Base-by-base conservation (phyloP, 2,329 filamentous ascomycete genomes). In the Chaetomium sp. region DNA sequence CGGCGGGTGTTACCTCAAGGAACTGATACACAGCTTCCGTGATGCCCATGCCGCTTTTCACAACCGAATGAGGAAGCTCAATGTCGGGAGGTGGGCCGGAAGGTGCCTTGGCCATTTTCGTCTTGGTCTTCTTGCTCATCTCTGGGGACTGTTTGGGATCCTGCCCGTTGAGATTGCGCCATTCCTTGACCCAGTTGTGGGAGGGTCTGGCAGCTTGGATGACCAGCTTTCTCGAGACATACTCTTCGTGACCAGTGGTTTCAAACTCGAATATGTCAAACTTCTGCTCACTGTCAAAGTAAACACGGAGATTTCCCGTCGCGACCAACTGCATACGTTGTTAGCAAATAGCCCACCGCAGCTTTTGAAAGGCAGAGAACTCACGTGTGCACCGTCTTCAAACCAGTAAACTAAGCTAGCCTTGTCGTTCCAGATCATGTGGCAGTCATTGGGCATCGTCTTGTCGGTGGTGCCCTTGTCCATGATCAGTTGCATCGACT, bases 331-430 rank as follows among this genome's bases (percentile, higher is more conserved):
- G 60, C 37, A n/a, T 10, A 8, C 46, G 11, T 57, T 56, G 63
- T 74, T 54, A 75, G 67, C 47, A 5, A 2, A 6, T 34, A 8
- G 14, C 27, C 19, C 9, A 1, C 7, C 44, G 3, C 27, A 5
- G 6, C 10, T 27, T 27, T 27, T 27, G 5, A 12, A 59, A 48
- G 33, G 59, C 38, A 36, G 5, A 38, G n/a, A 47, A 77, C 82
- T 71, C 77, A 92, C 88, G 68, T 94, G 90, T 58, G 87, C 88
- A 52, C 86, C 87, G 59, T 87, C 89, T 51, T 88, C 83, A 66
- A 92, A 96, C 82, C 89, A 95, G 68, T 96, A 95, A 5, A 94
- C 86, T 55, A 97, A 82, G 65, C 84, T 94, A 33, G 90, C 85
- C 65, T 84, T 88, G 32, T 76, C 74, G 66, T 89, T 90, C 63